Conservation (phyloP, 2,329 filamentous ascomycete species). For the Colletotrichum destructivum region DNA sequence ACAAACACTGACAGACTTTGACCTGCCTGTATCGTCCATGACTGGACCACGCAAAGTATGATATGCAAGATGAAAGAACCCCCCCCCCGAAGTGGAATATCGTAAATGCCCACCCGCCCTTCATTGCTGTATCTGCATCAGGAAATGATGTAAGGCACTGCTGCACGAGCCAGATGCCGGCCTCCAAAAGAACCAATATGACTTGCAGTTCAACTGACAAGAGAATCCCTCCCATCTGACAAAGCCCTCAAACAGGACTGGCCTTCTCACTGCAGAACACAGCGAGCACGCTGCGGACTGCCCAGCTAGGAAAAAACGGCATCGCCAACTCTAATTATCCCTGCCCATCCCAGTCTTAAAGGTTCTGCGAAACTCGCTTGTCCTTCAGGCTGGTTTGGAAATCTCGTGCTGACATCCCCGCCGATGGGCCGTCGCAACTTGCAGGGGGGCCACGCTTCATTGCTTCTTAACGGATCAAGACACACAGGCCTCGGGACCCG, state of each 20-base stretch:
- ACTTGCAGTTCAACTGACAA: conserved; percentile 22
- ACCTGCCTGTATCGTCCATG: background rate
- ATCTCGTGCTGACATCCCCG: conserved; percentile 38
- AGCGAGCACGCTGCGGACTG: background rate
- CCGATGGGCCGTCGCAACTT: conserved; percentile 14
- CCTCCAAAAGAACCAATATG: conserved; percentile 16
- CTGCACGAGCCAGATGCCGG: conserved; percentile 14
- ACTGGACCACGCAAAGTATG: background rate
- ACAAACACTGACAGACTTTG: background rate
- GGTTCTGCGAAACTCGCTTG: conserved; percentile 57
- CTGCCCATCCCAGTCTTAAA: conserved; percentile 44
- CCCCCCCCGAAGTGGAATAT: too few relatives aligned
- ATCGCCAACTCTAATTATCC: conserved; percentile 42
- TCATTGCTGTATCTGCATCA: too few relatives aligned
- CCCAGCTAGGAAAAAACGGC: background rate
- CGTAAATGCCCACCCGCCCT: too few relatives aligned
- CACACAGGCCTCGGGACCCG: conserved; percentile 17
- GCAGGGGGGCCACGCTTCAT: conserved; percentile 22
- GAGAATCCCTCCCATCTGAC: conserved; percentile 7
- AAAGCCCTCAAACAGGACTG: background rate
- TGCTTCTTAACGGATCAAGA: background rate
- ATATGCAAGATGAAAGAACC: background rate
- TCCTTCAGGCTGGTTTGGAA: conserved; percentile 54
- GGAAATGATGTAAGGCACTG: conserved; percentile 17
- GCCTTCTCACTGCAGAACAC: background rate